Conservation (phyloP, 2,329 filamentous ascomycete species). For the Aspergillus pseudoterreus region DNA sequence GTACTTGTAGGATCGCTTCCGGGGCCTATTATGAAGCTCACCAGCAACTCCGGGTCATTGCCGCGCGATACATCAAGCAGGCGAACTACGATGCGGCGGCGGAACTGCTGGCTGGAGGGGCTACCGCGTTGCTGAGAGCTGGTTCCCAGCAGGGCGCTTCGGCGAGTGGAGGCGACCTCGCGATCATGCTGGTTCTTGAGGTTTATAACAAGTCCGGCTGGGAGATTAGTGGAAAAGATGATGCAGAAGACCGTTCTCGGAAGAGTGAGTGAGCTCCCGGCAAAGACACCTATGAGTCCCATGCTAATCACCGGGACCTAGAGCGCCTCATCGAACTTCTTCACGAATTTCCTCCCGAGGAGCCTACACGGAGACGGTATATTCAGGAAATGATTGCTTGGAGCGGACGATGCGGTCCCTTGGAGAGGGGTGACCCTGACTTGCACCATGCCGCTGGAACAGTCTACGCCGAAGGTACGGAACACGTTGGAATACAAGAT, state of each 20-base stretch:
- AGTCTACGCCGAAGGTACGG: conserved; percentile 72
- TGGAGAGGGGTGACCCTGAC: conserved; percentile 88
- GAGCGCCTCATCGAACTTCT: conserved; percentile 71
- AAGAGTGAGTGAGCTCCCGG: conserved; percentile 31
- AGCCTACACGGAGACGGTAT: conserved; percentile 91
- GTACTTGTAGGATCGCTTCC: conserved; percentile 66
- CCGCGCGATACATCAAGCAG: conserved; percentile 86
- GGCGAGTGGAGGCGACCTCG: conserved; percentile 86
- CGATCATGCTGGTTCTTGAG: conserved; percentile 80
- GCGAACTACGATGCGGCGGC: conserved; percentile 80
- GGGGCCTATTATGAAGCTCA: conserved; percentile 97
- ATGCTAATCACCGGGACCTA: conserved; percentile 13
- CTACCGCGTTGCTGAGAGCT: conserved; percentile 67
- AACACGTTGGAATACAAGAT: not conserved
- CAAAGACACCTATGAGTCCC: too few species aligned
- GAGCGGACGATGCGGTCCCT: conserved; percentile 81
- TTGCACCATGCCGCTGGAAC: conserved; percentile 87
- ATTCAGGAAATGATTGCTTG: conserved; percentile 82
- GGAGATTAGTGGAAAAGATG: conserved; percentile 50
- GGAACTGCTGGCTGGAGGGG: conserved; percentile 80
- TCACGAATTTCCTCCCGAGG: conserved; percentile 72
- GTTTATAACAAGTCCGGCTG: conserved; percentile 85
- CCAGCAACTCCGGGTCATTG: conserved; percentile 94
- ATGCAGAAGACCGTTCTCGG: conserved; percentile 61
- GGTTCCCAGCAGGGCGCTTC: conserved; percentile 77